Evolutionary conservation across 1,284 basidiomycete genomes (phyloP).

Genomic region (Cutaneotrichosporon cavernicola): DNA sequence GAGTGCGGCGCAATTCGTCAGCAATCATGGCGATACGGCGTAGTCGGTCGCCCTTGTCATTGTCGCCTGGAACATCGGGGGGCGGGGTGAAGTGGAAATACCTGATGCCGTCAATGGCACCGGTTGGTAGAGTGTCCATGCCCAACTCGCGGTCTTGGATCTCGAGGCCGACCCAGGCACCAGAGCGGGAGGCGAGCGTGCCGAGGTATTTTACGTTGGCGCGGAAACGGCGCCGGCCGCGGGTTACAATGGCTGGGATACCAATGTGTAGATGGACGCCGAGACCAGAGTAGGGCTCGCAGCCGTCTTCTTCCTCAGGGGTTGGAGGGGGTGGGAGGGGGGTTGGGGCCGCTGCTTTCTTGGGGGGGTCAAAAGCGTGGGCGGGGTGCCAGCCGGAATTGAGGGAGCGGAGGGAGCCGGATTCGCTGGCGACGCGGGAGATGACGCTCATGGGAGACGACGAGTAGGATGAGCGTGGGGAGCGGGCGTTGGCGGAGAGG

Average conservation of each 20-base stretch:
- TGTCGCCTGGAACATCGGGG: conserved; percentile 9
- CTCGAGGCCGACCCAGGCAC: conserved; percentile 90
- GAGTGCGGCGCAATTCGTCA: conserved; percentile 17
- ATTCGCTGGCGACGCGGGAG: conserved; percentile 13
- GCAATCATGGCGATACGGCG: conserved; percentile 31
- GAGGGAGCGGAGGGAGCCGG: conserved; percentile 11
- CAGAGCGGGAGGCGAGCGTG: conserved; percentile 67
- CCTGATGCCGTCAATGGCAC: conserved; percentile 31
- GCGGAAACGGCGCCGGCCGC: conserved; percentile 75
- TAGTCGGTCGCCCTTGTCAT: conserved; percentile 21
- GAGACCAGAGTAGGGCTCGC: conserved; percentile 27
- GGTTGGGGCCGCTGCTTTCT: conserved; percentile 19
- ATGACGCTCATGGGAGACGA: conserved; percentile 4
- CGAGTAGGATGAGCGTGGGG: background rate
- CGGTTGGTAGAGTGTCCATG: conserved; percentile 32
- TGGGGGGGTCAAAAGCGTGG: conserved; percentile 46
- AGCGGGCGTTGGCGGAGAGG: background rate
- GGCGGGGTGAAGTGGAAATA: conserved; percentile 40
- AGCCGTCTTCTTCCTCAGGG: conserved; percentile 24
- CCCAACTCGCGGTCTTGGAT: conserved; percentile 64
- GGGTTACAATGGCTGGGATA: conserved; percentile 85
- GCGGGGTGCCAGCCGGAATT: conserved; percentile 36
- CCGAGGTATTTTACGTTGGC: conserved; percentile 86
- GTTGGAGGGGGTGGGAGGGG: conserved; percentile 15
- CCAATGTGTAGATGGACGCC: conserved; percentile 80